Percentiles rank a stretch among this genome's conserved stretches.
Conservation (phyloP, 2,329 filamentous ascomycete genomes). For the Chalara sp. region DNA sequence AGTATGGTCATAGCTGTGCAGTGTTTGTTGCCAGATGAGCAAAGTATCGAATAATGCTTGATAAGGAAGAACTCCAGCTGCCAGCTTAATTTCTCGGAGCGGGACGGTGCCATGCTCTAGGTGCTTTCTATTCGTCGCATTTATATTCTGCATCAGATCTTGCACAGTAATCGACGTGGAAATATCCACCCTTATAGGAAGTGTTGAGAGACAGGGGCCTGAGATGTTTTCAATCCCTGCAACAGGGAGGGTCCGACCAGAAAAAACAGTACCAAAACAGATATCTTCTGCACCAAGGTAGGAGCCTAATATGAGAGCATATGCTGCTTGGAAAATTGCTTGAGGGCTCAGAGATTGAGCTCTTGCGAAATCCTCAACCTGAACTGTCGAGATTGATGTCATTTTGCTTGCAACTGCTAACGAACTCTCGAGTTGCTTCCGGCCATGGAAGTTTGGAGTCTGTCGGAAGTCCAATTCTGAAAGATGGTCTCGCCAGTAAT, state of each 20-base stretch:
- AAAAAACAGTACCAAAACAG: conserved; percentile 72
- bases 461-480: conserved; percentile 44
- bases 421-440: conserved; percentile 19
- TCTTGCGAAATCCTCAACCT: conserved; percentile 19
- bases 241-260: conserved; percentile 70
- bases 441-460: conserved; percentile 52
- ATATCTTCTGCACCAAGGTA: conserved; percentile 62
- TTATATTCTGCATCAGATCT: conserved; percentile 58
- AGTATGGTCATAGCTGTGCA: conserved; percentile 33
- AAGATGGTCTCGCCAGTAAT: conserved; percentile 67
- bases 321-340: conserved; percentile 67
- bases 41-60: conserved; percentile 67
- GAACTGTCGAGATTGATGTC: conserved; percentile 25
- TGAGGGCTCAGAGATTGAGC: conserved; percentile 45
- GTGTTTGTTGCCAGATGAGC: conserved; percentile 78
- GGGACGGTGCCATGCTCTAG: conserved; percentile 59
- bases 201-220: conserved; percentile 71
- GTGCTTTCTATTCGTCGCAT: conserved; percentile 57
- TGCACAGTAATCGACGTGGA: conserved; percentile 40
- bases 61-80: conserved; percentile 45
- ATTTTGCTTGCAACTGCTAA: conserved; percentile 22
- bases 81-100: conserved; percentile 62
- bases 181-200: conserved; percentile 64
- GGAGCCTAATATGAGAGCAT: conserved; percentile 57
- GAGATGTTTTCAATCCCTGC: conserved; percentile 63